Conservation (phyloP, 176 grass and related monocot genomes). For the Avena sativa region DNA sequence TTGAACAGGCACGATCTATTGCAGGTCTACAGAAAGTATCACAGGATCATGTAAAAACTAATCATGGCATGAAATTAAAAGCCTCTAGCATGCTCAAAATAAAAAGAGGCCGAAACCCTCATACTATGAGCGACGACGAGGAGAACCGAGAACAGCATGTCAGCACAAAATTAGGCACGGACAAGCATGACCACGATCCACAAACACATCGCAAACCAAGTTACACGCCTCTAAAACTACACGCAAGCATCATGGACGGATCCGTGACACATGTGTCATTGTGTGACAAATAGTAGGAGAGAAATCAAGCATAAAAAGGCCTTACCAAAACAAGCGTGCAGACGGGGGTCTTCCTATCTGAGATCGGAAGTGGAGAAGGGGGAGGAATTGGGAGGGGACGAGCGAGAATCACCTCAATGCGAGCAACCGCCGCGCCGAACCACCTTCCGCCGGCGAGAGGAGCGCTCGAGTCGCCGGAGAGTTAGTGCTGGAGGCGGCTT, state of each 20-base stretch:
- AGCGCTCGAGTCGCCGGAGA: conserved; percentile 17
- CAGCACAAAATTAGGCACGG: conserved; percentile 9
- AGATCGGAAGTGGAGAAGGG: background rate
- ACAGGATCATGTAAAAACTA: background rate
- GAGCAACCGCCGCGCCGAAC: background rate
- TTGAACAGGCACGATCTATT: background rate
- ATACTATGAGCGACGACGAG: background rate
- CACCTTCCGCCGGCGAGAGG: background rate
- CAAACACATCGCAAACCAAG: background rate
- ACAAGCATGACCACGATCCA: background rate
- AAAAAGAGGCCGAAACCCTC: background rate
- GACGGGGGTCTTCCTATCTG: background rate
- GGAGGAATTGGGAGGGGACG: background rate
- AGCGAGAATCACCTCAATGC: background rate
- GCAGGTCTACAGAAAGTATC: background rate
- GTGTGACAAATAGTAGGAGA: background rate
- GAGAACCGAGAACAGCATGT: background rate
- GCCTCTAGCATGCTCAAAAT: background rate
- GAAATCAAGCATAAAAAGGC: background rate
- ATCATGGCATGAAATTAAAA: background rate
- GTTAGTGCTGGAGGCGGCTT: conserved; percentile 5
- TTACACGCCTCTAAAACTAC: background rate
- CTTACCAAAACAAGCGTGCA: conserved; percentile 13
- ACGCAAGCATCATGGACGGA: background rate
- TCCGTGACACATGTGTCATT: background rate